A percentile compares a stretch with the other conserved stretches of the same genome.
phyloP scores from a whole-genome alignment of 108 stramenopile species.

The Cyclotella atomus region DNA sequence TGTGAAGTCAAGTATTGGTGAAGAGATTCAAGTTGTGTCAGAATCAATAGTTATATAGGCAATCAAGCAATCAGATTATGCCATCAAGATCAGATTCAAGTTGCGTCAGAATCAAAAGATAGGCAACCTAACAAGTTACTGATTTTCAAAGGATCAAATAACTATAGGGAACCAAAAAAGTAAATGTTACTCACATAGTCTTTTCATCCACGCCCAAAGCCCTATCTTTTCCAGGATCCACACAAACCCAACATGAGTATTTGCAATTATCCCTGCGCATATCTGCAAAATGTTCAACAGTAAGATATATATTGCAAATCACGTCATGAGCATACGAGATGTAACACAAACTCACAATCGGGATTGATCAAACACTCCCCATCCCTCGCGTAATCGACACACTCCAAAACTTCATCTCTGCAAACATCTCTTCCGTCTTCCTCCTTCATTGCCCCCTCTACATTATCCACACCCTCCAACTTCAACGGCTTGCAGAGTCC shows the following conservation, averaged over 20 bases:
- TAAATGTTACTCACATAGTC: conserved; percentile 18
- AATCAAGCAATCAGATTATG: too few species aligned
- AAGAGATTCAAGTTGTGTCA: too few species aligned
- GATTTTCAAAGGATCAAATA: background rate
- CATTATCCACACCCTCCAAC: too few species aligned
- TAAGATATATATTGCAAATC: too few species aligned
- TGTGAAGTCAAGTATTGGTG: background rate
- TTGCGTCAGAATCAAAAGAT: too few species aligned
- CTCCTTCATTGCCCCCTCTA: too few species aligned
- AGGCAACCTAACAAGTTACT: background rate
- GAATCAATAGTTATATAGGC: too few species aligned
- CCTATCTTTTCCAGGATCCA: conserved; percentile 29
- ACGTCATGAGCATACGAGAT: too few species aligned
- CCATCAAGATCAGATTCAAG: too few species aligned
- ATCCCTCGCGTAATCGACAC: background rate
- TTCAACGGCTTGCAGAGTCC: too few species aligned
- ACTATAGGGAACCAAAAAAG: background rate
- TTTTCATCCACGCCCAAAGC: conserved; percentile 17
- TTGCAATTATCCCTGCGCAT: conserved; percentile 25
- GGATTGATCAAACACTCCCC: conserved; percentile 21
- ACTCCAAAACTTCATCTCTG: too few species aligned
- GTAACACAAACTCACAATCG: conserved; percentile 7
- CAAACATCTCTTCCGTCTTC: too few species aligned
- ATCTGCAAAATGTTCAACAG: background rate
- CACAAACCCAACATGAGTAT: conserved; percentile 39